Percentiles rank a stretch among this genome's conserved stretches.
Conservation (phyloP, 148 eudicot genomes). For the Rhododendron henanense region DNA sequence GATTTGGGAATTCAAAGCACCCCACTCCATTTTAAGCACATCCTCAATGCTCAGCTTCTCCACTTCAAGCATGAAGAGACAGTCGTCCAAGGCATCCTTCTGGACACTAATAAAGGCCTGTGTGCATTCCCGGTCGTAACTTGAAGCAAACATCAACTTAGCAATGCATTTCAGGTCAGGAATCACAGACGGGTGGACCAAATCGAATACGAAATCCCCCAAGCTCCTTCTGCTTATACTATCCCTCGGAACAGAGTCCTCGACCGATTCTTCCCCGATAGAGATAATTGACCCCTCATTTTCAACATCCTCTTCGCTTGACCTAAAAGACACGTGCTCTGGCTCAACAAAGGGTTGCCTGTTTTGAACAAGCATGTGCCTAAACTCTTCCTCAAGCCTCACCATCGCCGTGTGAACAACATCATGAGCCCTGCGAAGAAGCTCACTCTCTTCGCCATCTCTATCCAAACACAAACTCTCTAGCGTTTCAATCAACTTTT, state of each 20-base stretch:
- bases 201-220: conserved; percentile 48
- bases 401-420: conserved; percentile 74
- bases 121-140: conserved; percentile 63
- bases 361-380: conserved; percentile 61
- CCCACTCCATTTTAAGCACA: conserved; percentile 83
- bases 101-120: conserved; percentile 56
- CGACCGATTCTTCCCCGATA: conserved; percentile 53
- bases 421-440: conserved; percentile 52
- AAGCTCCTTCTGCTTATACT: conserved; percentile 43
- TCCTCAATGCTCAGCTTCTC: conserved; percentile 80
- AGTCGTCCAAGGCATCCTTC: conserved; percentile 69
- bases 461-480: conserved; percentile 35
- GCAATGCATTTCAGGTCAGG: conserved; percentile 67
- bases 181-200: conserved; percentile 55
- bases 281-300: conserved; percentile 54
- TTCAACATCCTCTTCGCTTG: conserved; percentile 50
- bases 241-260: conserved; percentile 41
- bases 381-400: conserved; percentile 73
- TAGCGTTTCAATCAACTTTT: conserved; percentile 42
- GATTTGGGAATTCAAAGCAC: conserved; percentile 53
- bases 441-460: conserved; percentile 34
- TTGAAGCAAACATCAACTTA: conserved; percentile 57
- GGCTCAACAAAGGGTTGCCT: conserved; percentile 73
- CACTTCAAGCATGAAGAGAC: conserved; percentile 59
- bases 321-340: conserved; percentile 57